These are phyloP conservation scores for Candida ipomoeae DNA, from an alignment of 805 yeast genomes.

Conservation along the genomic window DNA sequence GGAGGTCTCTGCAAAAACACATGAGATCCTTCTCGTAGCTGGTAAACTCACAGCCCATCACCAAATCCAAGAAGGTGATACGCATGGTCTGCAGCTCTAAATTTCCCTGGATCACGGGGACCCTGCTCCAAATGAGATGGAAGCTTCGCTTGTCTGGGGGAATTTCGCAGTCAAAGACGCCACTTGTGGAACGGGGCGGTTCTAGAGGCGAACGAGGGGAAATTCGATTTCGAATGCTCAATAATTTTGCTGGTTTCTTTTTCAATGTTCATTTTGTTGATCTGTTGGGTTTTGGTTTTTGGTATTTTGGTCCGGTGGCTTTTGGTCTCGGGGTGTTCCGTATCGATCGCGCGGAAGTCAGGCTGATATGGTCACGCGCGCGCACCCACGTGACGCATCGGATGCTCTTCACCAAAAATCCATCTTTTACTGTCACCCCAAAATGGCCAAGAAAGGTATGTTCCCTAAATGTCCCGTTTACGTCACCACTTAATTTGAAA, in stretches of 20 bases:
- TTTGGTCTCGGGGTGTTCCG: not conserved
- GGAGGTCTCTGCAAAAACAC: conserved; percentile 1
- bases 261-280: not conserved
- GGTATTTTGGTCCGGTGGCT: too few relatives aligned
- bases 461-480: conserved; percentile 1
- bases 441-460: conserved; percentile 41
- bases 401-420: conserved; percentile 3
- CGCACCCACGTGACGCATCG: conserved; percentile 1
- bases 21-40: not conserved
- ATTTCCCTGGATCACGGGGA: not conserved
- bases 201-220: not conserved
- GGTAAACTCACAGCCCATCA: not conserved
- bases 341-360: not conserved
- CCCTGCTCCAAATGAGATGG: not conserved
- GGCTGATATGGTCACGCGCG: not conserved
- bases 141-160: conserved; percentile 2
- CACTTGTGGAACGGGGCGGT: conserved; percentile 16
- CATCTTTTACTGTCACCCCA: not conserved
- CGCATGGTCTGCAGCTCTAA: not conserved
- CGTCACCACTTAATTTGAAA: too few relatives aligned
- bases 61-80: not conserved
- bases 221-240: not conserved
- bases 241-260: not conserved
- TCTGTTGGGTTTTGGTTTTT: not conserved
- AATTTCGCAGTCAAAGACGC: conserved; percentile 31